Base-by-base conservation (phyloP, 768 basidiomycete genomes). In the Boletus rubescentipes region DNA sequence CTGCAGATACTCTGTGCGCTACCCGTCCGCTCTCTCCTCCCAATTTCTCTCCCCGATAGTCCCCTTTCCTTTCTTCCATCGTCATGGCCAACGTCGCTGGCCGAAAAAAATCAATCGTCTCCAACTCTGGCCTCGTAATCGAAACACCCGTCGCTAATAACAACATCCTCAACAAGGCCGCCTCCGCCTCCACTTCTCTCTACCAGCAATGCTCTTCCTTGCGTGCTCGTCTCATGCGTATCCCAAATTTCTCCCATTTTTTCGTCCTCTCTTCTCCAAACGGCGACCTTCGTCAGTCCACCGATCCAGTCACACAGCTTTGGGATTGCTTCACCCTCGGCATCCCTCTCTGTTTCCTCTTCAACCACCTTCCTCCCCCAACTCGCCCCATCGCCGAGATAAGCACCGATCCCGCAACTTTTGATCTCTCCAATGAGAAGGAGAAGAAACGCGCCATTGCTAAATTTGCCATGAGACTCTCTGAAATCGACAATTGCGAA, bases 281-380 rank as follows among this genome's bases (percentile, higher is more conserved):
- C 36, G 84, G 83, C 58, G 78, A 85, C 38, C 72, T 77, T 32
- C 81, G 91, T 53, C 84, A 84, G 70, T 90, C 89, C 32, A 89
- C 87, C 39, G 94, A 98, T 75, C 92, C 93, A 35, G 96, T 99
- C 64, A 87, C 89, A 43, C 91, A 93, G 70, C 85, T 98, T 46
- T 96, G 95, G 87, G 91, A 93, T 67, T 86, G 91, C 68, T 91
- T 99, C 74, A 86, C 93, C 38, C 82, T 93, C 34, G 97, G 97
- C 54, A 86, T 92, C 44, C 87, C 94, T 41, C 88, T 98, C 61
- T 96, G 93, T 75, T 97, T 90, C 77, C 85, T 99, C 63, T 96
- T 92, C 79, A 96, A 99, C 74, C 85, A 89, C 70, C 85, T 98
- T 51, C 87, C 88, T 36, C 65, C 68, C 4, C 71, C 75, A 15